A percentile compares a stretch with the other conserved stretches of the same genome.
Conservation (phyloP, 768 basidiomycete genomes). For the Cystofilobasidium capitatum region DNA sequence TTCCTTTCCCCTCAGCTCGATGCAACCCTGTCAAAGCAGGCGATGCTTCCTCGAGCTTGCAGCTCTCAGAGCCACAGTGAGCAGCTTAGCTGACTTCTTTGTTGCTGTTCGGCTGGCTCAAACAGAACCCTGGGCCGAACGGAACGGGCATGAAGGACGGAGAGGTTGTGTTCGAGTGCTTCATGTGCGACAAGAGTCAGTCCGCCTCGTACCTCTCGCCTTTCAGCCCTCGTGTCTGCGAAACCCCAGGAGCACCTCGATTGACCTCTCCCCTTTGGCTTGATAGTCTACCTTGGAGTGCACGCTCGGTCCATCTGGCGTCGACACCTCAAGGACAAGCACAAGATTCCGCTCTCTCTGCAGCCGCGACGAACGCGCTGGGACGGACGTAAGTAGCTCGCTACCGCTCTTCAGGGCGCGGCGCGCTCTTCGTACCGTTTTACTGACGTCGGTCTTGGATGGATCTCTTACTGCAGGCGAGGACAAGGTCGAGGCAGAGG, state of each 20-base stretch:
- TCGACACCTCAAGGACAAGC: constrained; percentile 23
- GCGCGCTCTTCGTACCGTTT: too few relatives aligned
- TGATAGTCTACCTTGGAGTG: constrained; percentile 12
- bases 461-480: too few relatives aligned
- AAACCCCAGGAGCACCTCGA: background rate
- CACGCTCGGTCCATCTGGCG: constrained; percentile 25
- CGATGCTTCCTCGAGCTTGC: too few relatives aligned
- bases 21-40: too few relatives aligned
- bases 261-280: background rate
- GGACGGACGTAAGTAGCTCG: constrained; percentile 14
- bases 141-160: background rate
- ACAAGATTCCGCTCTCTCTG: constrained; percentile 17
- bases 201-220: background rate
- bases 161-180: constrained; percentile 16
- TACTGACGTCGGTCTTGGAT: too few relatives aligned
- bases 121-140: constrained; percentile 11
- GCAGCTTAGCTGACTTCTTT: too few relatives aligned
- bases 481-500: background rate
- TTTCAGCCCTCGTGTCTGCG: background rate
- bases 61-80: too few relatives aligned
- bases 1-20: background rate
- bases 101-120: too few relatives aligned
- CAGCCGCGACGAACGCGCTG: constrained; percentile 22
- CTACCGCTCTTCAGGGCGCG: too few relatives aligned
- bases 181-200: constrained; percentile 21